Conservation (phyloP, 768 basidiomycete genomes). For the Lenzites betulinus region DNA sequence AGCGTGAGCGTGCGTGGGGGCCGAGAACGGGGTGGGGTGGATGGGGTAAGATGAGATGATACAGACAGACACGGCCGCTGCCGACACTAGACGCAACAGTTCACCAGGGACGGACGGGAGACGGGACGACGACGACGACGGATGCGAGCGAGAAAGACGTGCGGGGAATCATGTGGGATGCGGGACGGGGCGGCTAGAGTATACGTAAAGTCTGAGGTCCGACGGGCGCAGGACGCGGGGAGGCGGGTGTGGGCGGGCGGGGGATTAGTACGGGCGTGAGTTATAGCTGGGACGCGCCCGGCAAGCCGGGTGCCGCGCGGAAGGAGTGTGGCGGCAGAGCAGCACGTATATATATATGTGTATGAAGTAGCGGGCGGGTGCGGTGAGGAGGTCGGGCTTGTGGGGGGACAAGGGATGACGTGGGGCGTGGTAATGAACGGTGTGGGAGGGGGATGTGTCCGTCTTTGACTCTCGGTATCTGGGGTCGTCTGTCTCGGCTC, state of each 20-base stretch:
- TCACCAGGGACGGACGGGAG: slow-evolving; percentile 4
- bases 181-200: slow-evolving; percentile 6
- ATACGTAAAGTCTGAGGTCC: slow-evolving; percentile 15
- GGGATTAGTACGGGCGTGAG: slow-evolving; percentile 14
- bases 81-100: slow-evolving; percentile 11
- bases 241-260: background rate
- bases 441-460: slow-evolving; percentile 8
- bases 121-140: slow-evolving; percentile 11
- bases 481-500: slow-evolving; percentile 22
- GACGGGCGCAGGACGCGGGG: background rate
- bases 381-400: slow-evolving; percentile 1
- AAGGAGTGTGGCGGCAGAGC: slow-evolving; percentile 12
- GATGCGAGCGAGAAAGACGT: slow-evolving; percentile 8
- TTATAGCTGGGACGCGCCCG: slow-evolving; percentile 8
- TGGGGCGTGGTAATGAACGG: background rate
- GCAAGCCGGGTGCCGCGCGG: slow-evolving; percentile 16
- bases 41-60: slow-evolving; percentile 10
- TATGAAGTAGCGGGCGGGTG: background rate
- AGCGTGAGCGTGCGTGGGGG: background rate
- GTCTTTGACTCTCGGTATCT: slow-evolving; percentile 25
- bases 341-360: slow-evolving; percentile 20
- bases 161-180: background rate
- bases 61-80: slow-evolving; percentile 19
- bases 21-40: background rate
- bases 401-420: background rate